phyloP scores from a whole-genome alignment of 768 basidiomycete species.

The Pluteus cervinus region DNA sequence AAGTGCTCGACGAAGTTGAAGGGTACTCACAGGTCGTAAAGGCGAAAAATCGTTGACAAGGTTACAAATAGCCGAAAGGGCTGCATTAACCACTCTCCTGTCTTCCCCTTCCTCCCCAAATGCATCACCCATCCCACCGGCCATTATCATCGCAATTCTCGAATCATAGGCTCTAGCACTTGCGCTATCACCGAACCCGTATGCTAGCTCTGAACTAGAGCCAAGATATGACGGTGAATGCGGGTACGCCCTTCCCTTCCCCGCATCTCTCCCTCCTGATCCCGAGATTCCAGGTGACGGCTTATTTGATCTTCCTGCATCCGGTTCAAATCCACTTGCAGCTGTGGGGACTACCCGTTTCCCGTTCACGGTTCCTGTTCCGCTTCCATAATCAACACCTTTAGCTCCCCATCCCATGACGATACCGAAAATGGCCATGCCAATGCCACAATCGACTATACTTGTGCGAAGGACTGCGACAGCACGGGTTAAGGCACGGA shows the following conservation, averaged over 20 bases:
- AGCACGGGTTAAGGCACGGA: constrained; percentile 73
- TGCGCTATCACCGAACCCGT: no score
- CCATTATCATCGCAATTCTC: no score
- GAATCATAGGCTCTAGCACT: no score
- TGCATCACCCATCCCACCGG: constrained; percentile 47
- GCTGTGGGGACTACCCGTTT: not conserved
- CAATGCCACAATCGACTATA: constrained; percentile 78
- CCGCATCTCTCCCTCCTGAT: constrained; percentile 14
- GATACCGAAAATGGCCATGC: constrained; percentile 61
- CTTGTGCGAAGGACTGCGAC: constrained; percentile 80
- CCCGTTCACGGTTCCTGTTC: constrained; percentile 13
- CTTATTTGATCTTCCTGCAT: no score
- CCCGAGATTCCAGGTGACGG: no score
- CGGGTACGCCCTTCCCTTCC: constrained; percentile 26
- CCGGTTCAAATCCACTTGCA: no score
- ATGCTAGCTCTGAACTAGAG: no score
- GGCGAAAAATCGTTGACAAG: constrained; percentile 85
- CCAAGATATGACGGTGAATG: no score
- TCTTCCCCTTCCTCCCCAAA: constrained; percentile 44
- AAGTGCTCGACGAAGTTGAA: no score
- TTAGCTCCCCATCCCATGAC: constrained; percentile 24
- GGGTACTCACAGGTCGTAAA: constrained; percentile 55
- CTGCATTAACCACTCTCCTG: constrained; percentile 62
- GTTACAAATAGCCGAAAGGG: constrained; percentile 76
- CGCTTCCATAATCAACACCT: constrained; percentile 6